Conservation (phyloP, 2,329 filamentous ascomycete genomes). For the Exophiala bonariae region DNA sequence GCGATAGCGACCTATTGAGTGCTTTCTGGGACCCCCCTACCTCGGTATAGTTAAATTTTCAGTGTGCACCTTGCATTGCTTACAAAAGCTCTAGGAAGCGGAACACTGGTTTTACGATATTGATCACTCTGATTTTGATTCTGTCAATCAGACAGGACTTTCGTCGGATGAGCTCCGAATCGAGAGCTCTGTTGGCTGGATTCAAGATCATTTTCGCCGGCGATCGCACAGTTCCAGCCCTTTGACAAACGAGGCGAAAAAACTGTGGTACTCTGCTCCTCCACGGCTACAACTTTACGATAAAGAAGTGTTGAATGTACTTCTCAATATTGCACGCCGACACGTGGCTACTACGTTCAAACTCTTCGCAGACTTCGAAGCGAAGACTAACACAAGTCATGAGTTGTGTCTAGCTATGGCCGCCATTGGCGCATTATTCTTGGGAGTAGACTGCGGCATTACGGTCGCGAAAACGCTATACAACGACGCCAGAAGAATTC, state of each 20-base stretch:
- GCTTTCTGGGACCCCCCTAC: no score
- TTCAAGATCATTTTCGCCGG: not conserved
- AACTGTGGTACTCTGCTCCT: not conserved
- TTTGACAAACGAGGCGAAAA: not conserved
- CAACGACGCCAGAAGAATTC: not conserved
- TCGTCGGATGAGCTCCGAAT: no score
- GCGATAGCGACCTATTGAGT: no score
- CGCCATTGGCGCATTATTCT: not conserved
- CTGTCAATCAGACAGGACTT: no score
- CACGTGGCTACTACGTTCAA: not conserved
- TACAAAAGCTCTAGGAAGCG: no score
- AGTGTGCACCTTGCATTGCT: no score
- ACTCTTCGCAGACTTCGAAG: not conserved
- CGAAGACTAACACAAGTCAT: not conserved
- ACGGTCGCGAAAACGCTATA: not conserved
- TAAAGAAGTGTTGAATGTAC: not conserved
- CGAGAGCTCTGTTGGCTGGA: not conserved
- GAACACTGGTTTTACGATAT: no score
- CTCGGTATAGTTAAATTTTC: no score
- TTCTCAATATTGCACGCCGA: not conserved
- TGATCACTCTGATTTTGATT: no score
- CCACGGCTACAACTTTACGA: not conserved
- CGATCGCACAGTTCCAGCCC: not conserved
- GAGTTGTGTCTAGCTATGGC: not conserved
- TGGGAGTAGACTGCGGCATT: not conserved